phyloP scores from a whole-genome alignment of 208 protist species.

The Leishmania aethiopica region DNA sequence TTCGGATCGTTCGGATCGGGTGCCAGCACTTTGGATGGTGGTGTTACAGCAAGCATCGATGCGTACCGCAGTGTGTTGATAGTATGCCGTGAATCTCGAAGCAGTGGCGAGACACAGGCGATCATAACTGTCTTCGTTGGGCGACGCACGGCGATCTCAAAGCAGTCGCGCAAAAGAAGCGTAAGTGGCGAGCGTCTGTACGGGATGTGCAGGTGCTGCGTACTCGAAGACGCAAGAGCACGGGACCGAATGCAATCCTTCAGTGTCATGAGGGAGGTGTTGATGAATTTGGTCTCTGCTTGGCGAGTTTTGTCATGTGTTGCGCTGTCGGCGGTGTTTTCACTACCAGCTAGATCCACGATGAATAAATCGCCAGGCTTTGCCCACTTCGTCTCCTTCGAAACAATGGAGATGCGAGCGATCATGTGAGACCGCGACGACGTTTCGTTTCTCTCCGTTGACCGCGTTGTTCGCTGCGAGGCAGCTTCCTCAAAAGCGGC shows the following conservation, averaged over 20 bases:
- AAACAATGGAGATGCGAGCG: constrained; percentile 74
- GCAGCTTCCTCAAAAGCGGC: constrained; percentile 82
- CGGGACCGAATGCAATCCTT: constrained; percentile 90
- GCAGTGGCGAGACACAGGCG: constrained; percentile 89
- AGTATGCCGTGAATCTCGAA: constrained; percentile 85
- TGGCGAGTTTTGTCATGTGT: constrained; percentile 86
- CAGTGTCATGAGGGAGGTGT: constrained; percentile 93
- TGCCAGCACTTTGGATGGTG: constrained; percentile 70
- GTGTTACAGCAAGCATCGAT: constrained; percentile 74
- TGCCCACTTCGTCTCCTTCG: constrained; percentile 82
- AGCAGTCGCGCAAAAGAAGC: constrained; percentile 87
- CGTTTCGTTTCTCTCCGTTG: constrained; percentile 80
- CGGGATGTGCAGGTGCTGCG: constrained; percentile 88
- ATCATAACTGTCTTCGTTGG: constrained; percentile 92
- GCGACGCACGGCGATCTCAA: constrained; percentile 87
- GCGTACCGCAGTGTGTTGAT: constrained; percentile 92
- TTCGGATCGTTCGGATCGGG: constrained; percentile 84
- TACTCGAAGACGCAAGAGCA: constrained; percentile 68
- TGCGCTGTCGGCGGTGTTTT: constrained; percentile 89
- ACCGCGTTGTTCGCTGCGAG: constrained; percentile 72
- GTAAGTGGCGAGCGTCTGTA: constrained; percentile 89
- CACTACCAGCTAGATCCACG: constrained; percentile 89
- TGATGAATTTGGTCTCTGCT: constrained; percentile 89
- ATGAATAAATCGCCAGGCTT: constrained; percentile 86
- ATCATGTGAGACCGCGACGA: constrained; percentile 92